Evolutionary conservation across 2,329 filamentous ascomycete genomes (phyloP).

Genomic region (Colletotrichum cordylinicola): DNA sequence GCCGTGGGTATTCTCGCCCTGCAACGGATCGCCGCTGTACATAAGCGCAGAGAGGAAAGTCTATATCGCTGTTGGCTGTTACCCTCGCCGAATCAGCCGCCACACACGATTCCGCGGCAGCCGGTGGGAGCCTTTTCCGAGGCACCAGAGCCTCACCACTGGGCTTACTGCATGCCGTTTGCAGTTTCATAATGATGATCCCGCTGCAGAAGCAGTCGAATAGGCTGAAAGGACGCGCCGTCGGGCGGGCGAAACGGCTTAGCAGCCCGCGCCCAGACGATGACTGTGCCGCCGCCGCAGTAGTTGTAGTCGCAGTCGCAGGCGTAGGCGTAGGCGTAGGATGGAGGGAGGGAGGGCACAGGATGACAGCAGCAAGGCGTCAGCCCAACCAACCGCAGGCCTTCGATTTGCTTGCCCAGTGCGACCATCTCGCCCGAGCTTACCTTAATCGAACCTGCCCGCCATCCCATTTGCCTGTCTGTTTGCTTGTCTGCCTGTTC

Average conservation of each 20-base stretch:
- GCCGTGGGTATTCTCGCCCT: not conserved
- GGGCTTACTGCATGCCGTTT: not conserved
- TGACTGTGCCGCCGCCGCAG: not conserved
- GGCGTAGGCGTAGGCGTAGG: not conserved
- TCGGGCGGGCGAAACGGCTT: not conserved
- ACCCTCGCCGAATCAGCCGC: not conserved
- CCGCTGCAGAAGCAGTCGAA: not conserved
- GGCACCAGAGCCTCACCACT: not conserved
- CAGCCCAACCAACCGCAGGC: not conserved
- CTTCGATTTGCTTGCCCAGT: not conserved
- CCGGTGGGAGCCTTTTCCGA: not conserved
- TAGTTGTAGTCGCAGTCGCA: not conserved
- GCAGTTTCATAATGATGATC: not conserved
- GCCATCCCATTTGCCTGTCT: slow-evolving; percentile 6
- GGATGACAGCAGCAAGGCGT: not conserved
- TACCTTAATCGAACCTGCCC: slow-evolving; percentile 3
- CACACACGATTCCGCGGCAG: not conserved
- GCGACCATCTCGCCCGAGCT: slow-evolving; percentile 7
- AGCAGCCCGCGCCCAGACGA: not conserved
- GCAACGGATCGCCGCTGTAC: not conserved
- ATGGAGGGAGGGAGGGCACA: not conserved
- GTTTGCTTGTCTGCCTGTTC: not conserved
- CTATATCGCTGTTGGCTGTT: not conserved
- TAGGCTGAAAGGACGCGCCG: not conserved
- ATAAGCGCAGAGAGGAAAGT: not conserved